A percentile compares a stretch with the other conserved stretches of the same genome.
Conservation (phyloP, 352 stramenopile genomes). For the Phytophthora pluvialis region DNA sequence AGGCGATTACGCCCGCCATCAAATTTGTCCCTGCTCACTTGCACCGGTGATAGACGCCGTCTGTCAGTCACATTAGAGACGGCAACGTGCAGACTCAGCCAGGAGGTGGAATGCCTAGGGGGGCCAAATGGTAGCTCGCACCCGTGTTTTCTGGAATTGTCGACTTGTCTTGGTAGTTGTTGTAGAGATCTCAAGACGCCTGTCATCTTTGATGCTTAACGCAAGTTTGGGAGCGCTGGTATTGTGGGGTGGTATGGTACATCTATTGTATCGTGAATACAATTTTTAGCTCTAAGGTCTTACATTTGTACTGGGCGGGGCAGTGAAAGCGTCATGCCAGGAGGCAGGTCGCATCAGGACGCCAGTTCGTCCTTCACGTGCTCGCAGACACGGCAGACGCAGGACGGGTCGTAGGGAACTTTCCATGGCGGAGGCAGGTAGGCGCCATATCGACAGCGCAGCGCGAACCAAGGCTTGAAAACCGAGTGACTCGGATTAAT, state of each 20-base stretch:
- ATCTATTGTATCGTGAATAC: conserved; percentile 28
- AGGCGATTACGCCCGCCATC: conserved; percentile 23
- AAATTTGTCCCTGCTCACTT: conserved; percentile 19
- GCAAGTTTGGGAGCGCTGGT: background rate
- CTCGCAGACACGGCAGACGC: conserved; percentile 67
- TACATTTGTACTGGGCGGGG: conserved; percentile 25
- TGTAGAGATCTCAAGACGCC: background rate
- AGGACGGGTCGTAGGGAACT: conserved; percentile 59
- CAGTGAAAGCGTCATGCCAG: conserved; percentile 8
- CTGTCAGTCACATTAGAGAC: conserved; percentile 33
- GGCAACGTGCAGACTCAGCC: conserved; percentile 28
- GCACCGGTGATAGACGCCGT: conserved; percentile 28
- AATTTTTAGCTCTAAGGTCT: conserved; percentile 6
- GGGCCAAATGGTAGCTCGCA: conserved; percentile 36
- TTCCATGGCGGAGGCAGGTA: conserved; percentile 57
- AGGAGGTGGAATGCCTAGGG: conserved; percentile 25
- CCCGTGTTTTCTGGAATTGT: conserved; percentile 27
- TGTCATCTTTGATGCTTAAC: background rate
- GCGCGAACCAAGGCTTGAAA: conserved; percentile 68
- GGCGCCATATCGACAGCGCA: conserved; percentile 66
- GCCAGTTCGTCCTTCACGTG: conserved; percentile 40
- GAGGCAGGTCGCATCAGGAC: conserved; percentile 9
- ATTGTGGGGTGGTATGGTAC: conserved; percentile 17
- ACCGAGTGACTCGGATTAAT: conserved; percentile 61
- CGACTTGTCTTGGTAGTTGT: background rate